Base-by-base conservation (phyloP, 1,284 basidiomycete species). In the Tilletia caries region DNA sequence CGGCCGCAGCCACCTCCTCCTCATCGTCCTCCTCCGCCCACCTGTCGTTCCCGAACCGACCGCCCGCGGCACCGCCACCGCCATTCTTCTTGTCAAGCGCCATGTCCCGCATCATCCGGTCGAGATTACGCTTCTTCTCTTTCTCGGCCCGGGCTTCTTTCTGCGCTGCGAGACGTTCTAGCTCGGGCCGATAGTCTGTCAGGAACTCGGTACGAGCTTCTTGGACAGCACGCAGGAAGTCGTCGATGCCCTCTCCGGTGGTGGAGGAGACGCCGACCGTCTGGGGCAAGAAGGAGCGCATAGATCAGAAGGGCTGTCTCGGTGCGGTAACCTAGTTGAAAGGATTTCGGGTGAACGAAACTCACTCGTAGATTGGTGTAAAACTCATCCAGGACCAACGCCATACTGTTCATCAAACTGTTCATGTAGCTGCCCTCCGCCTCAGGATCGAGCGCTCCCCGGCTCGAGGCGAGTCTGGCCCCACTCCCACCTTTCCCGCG, bases 381-480 rank as follows among this genome's bases (percentile, higher is more conserved):
- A 81, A 99, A 99, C 83, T 98, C 96, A 82, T 99, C 96, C 68
- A 99, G 85, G 6, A 99, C 95, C 64, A 99, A 86, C 83, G 93
- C 94, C 96, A 99, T 98, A 82, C 92, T 94, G 78, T 96, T 94
- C 95, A 98, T 98, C 73, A 99, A 86, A 81, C 92, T 95, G 84
- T 93, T 96, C 93, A 98, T 96, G 84, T 98, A 99, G 58, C 92
- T 95, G 65, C 92, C 91, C 79, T 95, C 94, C 58, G 93, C 95
- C 72, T 92, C 91, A 10, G 73, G 72, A 52, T 73, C 71, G 3
- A 54, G 23, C 25, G 52, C 13, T 64, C 64, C 18, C 71, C 69
- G 43, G 60, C 67, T 46, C 73, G 66, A n/a, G 75, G 73, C 12
- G 52, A 54, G 23, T 20, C 65, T n/a, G 3, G 65, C 18, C 71